Evolutionary conservation across 768 basidiomycete genomes (phyloP).

Genomic region (Termitomyces titanicus): DNA sequence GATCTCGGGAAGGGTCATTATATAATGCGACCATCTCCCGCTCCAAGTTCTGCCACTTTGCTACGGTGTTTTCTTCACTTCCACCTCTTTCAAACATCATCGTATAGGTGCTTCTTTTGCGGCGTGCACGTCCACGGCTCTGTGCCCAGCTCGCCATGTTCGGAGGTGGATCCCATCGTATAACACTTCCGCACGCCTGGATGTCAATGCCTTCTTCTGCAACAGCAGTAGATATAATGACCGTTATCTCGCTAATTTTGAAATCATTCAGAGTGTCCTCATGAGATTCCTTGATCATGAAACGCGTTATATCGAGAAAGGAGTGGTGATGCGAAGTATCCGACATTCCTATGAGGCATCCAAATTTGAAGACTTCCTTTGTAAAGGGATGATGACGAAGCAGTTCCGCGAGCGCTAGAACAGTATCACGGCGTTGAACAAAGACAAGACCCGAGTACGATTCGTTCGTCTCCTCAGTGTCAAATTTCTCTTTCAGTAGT

Average conservation of each 20-base stretch:
- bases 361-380: conserved; percentile 46
- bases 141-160: conserved; percentile 87
- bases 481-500: conserved; percentile 53
- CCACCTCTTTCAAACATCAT: conserved; percentile 60
- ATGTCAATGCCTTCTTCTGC: conserved; percentile 89
- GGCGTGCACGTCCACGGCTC: conserved; percentile 74
- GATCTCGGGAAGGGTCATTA: conserved; percentile 36
- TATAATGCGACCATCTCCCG: conserved; percentile 59
- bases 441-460: conserved; percentile 73
- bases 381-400: conserved; percentile 57
- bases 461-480: conserved; percentile 48
- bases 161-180: conserved; percentile 72
- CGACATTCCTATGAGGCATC: conserved; percentile 64
- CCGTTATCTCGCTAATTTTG: conserved; percentile 62
- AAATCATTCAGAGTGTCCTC: conserved; percentile 60
- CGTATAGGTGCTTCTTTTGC: conserved; percentile 65
- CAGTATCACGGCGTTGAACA: conserved; percentile 71
- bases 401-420: conserved; percentile 61
- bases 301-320: conserved; percentile 70
- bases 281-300: conserved; percentile 47
- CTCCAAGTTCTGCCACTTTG: conserved; percentile 58
- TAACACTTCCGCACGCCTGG: conserved; percentile 76
- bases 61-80: conserved; percentile 35
- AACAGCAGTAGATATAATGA: conserved; percentile 73
- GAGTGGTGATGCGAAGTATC: conserved; percentile 51